phyloP scores from a whole-genome alignment of 2,329 filamentous ascomycete species.

The Corniculantispora saksenae region DNA sequence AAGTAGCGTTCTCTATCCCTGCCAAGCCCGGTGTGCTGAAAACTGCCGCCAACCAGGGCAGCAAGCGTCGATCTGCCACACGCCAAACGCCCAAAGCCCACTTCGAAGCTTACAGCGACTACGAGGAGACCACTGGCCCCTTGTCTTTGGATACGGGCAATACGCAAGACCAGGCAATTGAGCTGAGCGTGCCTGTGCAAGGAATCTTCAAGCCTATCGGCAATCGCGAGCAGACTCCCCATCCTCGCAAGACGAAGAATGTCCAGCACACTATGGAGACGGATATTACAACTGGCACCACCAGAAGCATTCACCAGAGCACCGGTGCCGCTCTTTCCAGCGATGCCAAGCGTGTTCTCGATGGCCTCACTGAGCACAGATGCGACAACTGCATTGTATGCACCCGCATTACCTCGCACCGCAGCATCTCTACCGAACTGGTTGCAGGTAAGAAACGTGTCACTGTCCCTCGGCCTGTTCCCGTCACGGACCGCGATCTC shows the following conservation, averaged over 20 bases:
- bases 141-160: constrained; percentile 36
- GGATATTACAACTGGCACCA: constrained; percentile 17
- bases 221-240: constrained; percentile 22
- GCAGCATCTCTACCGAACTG: constrained; percentile 39
- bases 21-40: constrained; percentile 32
- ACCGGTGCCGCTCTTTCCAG: constrained; percentile 50
- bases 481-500: constrained; percentile 62
- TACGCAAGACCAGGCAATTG: constrained; percentile 35
- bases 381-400: constrained; percentile 60
- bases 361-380: constrained; percentile 55
- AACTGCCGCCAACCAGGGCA: constrained; percentile 41
- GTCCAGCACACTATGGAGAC: constrained; percentile 11
- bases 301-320: constrained; percentile 24
- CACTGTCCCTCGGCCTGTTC: constrained; percentile 63
- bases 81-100: constrained; percentile 27
- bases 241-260: constrained; percentile 21
- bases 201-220: constrained; percentile 28
- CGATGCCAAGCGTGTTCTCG: constrained; percentile 54
- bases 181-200: constrained; percentile 30
- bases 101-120: constrained; percentile 32
- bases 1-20: constrained; percentile 45
- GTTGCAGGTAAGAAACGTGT: constrained; percentile 57
- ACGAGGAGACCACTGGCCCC: constrained; percentile 38
- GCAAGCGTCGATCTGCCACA: constrained; percentile 38
- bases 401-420: constrained; percentile 51